Evolutionary conservation across 2,329 filamentous ascomycete species (phyloP).

Genomic region (Simplicillium aogashimaense): DNA sequence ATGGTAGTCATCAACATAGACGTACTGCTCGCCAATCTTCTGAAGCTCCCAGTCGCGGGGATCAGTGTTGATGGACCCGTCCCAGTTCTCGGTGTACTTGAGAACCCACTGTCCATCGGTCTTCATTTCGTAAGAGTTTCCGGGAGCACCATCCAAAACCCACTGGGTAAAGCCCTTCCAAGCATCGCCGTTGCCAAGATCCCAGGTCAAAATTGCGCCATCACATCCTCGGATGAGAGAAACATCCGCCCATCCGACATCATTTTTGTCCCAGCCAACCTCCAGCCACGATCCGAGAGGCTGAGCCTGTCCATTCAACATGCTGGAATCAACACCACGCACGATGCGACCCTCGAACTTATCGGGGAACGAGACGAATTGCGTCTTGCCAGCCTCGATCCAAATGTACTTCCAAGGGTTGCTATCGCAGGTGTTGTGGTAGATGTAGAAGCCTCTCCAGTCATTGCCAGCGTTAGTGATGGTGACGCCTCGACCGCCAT

Average conservation of each 20-base stretch:
- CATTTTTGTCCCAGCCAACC: constrained; percentile 12
- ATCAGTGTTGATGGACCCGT: constrained; percentile 11
- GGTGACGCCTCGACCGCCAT: constrained; percentile 3
- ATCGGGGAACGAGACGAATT: constrained; percentile 15
- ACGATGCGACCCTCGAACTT: constrained; percentile 15
- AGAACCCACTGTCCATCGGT: constrained; percentile 12
- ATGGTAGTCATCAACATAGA: constrained; percentile 15
- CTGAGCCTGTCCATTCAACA: constrained; percentile 14
- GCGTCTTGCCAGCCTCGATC: constrained; percentile 10
- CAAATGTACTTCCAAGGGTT: constrained; percentile 17
- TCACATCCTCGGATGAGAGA: constrained; percentile 19
- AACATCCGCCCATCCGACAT: constrained; percentile 14
- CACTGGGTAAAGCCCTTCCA: constrained; percentile 15
- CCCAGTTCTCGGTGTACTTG: constrained; percentile 12
- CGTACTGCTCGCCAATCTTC: constrained; percentile 12
- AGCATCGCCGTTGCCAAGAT: constrained; percentile 11
- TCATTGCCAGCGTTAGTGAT: constrained; percentile 4
- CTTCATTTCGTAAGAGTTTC: constrained; percentile 5
- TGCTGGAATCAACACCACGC: constrained; percentile 14
- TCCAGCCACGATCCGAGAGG: constrained; percentile 16
- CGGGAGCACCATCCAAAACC: constrained; percentile 13
- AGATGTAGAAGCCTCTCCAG: constrained; percentile 8
- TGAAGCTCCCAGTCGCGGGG: constrained; percentile 13
- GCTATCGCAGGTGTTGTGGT: constrained; percentile 16
- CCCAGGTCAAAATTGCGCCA: constrained; percentile 12